Evolutionary conservation across 371 early-diverging fungal genomes (phyloP), one percentile per base, ranked within the genome.

Genomic region (Amoeboaphelidium occidentale): DNA sequence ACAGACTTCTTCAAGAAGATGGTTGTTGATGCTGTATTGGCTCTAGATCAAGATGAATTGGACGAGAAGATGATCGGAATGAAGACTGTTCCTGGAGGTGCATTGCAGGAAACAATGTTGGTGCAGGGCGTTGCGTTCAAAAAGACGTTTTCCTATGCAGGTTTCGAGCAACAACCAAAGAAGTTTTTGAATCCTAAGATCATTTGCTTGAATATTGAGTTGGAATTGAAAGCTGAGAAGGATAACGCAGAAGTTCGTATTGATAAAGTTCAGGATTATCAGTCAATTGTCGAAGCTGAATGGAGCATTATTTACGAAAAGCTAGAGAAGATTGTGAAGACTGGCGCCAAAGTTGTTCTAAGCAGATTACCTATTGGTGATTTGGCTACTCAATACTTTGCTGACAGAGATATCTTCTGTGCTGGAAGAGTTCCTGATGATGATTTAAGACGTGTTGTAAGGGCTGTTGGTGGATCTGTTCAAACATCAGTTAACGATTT

Each of bases 171-270:
- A 67, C 97, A 97, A 70, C 98, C 99, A 55, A 98, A 98, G 66
- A 65, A 70, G 23, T 96, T 98, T 66, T 70, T 75, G 57, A 75
- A 84, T 68, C 97, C 98, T 56, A 85, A 79, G 71, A 80, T 99
- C 45, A 60, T 89, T 27, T 84, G 82, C 56, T 68, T 98, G 57
- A 97, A 98, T 58, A 86, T 99, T 26, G 99, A 99, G 66, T 70
- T 99, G 49, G 99, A 99, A 70, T 75, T 98, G 63, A 98, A 98
- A 74, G 96, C 96, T 39, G 99, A 99, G 63, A 84, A 86, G 65
- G 99, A 99, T 58, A 99, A 99, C 65, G 97, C 98, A n/a, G 99
- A 98, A 76, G 90, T 98, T 49, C 76, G 94, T 46, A 84, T 99
- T 23, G 85, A 91, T 51, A 78, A 82, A 56, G 96, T 97, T 17